Evolutionary conservation across 75 land plant species (phyloP), one percentile per base, ranked within the genome.

Genomic region (Ceratopteris richardii): DNA sequence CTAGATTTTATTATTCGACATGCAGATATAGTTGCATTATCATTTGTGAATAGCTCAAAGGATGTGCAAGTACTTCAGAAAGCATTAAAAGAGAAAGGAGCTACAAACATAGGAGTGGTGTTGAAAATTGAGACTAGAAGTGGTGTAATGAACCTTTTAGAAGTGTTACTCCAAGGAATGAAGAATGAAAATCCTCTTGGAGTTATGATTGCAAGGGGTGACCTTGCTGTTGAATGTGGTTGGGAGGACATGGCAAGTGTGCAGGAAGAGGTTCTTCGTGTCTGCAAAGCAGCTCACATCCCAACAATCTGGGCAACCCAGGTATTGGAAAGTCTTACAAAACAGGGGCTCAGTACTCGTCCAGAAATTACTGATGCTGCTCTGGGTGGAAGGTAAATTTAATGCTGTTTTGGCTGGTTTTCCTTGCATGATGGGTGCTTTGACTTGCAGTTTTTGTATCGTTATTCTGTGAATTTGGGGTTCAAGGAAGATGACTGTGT

Each of bases 121-220:
- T 53, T 82, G 54, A 82, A 82, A 36, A 74, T 82, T 58, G 85
- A 82, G 51, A 82, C 85, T n/a, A 59, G 57, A 40, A 50, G 69
- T 44, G 85, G 78, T 20, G 60, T 82, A 39, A 71, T 74, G 58
- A 74, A 60, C 11, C 64, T 82, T 43, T 80, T 78, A 16, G 63
- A 62, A 22, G 41, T 82, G 23, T 48, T 82, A 17, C 56, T 82
- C 31, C 78, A 82, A 29, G 85, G 81, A 22, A 82, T 82, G 85
- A 67, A 72, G 43, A 59, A 63, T 16, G 47, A 65, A 31, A 75
- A 82, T 52, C 78, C 79, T 7, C 33, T 82, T 31, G 85, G 85
- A 0, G 85, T 82, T 29, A 82, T 82, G 85, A 79, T 82, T 68
- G 85, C 81, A 17, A 71, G 85, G 44, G 85, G 85, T 51, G 85